These are phyloP conservation scores for Chaetoceros muelleri DNA, from an alignment of 108 stramenopile genomes.

Conservation along the genomic window DNA sequence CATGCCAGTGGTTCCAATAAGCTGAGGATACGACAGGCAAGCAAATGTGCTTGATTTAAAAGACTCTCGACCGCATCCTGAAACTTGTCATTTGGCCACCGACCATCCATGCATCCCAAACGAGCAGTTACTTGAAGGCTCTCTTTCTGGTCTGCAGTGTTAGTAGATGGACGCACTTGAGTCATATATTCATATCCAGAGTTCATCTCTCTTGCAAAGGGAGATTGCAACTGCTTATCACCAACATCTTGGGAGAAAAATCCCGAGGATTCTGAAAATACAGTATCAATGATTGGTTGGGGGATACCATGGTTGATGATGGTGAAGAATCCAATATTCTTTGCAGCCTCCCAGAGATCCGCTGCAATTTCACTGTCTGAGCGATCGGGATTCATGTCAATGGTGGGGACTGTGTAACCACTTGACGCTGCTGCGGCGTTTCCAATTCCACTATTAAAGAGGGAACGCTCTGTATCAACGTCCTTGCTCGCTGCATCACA, in stretches of 20 bases:
- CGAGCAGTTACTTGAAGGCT: conserved; percentile 37
- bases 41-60: conserved; percentile 12
- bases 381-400: conserved; percentile 16
- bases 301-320: conserved; percentile 33
- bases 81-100: conserved; percentile 27
- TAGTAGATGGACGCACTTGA: conserved; percentile 2
- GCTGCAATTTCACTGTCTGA: conserved; percentile 19
- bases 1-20: conserved; percentile 23
- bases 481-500: conserved; percentile 3
- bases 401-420: conserved; percentile 16
- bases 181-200: conserved; percentile 22
- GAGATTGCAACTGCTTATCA: conserved; percentile 24
- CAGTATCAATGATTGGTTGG: conserved; percentile 13
- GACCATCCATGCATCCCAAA: conserved; percentile 32
- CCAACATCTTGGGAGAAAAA: conserved; percentile 19
- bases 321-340: conserved; percentile 31
- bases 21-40: conserved; percentile 18
- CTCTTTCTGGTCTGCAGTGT: conserved; percentile 34
- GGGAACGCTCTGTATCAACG: conserved; percentile 16
- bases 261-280: conserved; percentile 15
- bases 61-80: conserved; percentile 4
- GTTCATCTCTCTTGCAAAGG: conserved; percentile 20
- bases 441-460: conserved; percentile 13
- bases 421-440: conserved; percentile 10
- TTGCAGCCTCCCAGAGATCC: conserved; percentile 33